Percentiles rank a stretch among this genome's conserved stretches.
Evolutionary conservation across 179 eudicot genomes (phyloP).

Genomic region (Carnegiea gigantea): DNA sequence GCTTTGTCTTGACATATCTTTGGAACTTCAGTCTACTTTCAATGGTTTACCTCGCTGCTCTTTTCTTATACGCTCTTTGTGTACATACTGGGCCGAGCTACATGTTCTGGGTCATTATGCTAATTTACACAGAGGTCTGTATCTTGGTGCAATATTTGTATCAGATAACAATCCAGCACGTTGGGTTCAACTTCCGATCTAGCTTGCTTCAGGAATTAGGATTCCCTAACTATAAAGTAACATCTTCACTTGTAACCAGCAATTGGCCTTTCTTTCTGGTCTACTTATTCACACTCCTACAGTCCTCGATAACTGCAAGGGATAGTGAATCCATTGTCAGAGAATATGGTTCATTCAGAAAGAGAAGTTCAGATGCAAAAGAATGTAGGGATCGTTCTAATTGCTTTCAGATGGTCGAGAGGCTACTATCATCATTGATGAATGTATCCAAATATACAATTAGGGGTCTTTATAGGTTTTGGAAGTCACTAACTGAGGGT

Average conservation of each 20-base stretch:
- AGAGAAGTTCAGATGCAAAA: slow-evolving; percentile 21
- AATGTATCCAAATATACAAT: slow-evolving; percentile 39
- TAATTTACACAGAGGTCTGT: slow-evolving; percentile 69
- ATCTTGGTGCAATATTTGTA: slow-evolving; percentile 71
- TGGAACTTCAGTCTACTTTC: slow-evolving; percentile 88
- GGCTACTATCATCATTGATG: slow-evolving; percentile 35
- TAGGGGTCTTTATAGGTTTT: slow-evolving; percentile 47
- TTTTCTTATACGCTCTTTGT: slow-evolving; percentile 76
- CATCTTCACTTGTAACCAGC: slow-evolving; percentile 64
- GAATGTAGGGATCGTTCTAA: slow-evolving; percentile 33
- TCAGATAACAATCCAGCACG: slow-evolving; percentile 75
- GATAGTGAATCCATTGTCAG: slow-evolving; percentile 54
- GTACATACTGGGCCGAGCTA: slow-evolving; percentile 65
- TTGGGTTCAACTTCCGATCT: slow-evolving; percentile 58
- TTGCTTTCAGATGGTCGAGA: slow-evolving; percentile 38
- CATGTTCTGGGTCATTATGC: slow-evolving; percentile 68
- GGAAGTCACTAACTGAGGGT: slow-evolving; percentile 68
- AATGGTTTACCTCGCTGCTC: slow-evolving; percentile 70
- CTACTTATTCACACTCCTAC: slow-evolving; percentile 74
- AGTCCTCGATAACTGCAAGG: slow-evolving; percentile 74
- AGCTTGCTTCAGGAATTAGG: slow-evolving; percentile 54
- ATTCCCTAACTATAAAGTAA: slow-evolving; percentile 53
- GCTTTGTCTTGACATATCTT: slow-evolving; percentile 64
- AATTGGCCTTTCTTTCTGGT: slow-evolving; percentile 63
- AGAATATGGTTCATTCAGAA: slow-evolving; percentile 30